Percentiles rank a stretch among this genome's conserved stretches.
These are phyloP conservation scores for Alternaria sp. DNA, from an alignment of 2,329 filamentous ascomycete genomes.

Conservation along the genomic window DNA sequence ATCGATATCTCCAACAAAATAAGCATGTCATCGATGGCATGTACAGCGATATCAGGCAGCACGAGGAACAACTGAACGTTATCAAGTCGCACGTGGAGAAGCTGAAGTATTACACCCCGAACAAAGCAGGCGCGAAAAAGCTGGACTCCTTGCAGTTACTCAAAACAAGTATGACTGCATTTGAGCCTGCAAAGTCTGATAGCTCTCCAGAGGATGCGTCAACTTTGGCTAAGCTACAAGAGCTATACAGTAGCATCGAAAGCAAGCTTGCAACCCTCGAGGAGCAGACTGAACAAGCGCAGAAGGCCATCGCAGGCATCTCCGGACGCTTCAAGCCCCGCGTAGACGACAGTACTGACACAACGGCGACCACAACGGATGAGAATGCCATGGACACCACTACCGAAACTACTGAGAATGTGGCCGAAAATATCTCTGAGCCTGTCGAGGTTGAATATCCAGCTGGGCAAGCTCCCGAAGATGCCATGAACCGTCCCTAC, in stretches of 20 bases:
- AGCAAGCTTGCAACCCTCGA: constrained; percentile 51
- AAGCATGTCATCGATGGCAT: constrained; percentile 59
- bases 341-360: constrained; percentile 44
- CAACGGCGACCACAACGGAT: background rate
- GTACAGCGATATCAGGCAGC: constrained; percentile 52
- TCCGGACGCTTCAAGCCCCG: constrained; percentile 59
- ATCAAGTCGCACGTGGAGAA: constrained; percentile 50
- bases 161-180: constrained; percentile 50
- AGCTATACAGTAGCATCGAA: constrained; percentile 43
- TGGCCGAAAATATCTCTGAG: constrained; percentile 15
- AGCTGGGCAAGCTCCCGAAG: constrained; percentile 29
- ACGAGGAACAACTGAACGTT: constrained; percentile 37
- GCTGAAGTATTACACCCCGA: constrained; percentile 45
- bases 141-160: constrained; percentile 52
- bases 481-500: constrained; percentile 56
- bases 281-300: constrained; percentile 52
- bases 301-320: constrained; percentile 54
- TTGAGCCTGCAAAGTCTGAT: constrained; percentile 29
- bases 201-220: constrained; percentile 30
- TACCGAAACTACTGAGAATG: constrained; percentile 34
- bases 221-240: constrained; percentile 39
- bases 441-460: constrained; percentile 18
- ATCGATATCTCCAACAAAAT: constrained; percentile 67
- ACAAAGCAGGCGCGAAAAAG: constrained; percentile 36
- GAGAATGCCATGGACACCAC: background rate